phyloP scores from a whole-genome alignment of 2,329 filamentous ascomycete species.

The Aspergillus latus region DNA sequence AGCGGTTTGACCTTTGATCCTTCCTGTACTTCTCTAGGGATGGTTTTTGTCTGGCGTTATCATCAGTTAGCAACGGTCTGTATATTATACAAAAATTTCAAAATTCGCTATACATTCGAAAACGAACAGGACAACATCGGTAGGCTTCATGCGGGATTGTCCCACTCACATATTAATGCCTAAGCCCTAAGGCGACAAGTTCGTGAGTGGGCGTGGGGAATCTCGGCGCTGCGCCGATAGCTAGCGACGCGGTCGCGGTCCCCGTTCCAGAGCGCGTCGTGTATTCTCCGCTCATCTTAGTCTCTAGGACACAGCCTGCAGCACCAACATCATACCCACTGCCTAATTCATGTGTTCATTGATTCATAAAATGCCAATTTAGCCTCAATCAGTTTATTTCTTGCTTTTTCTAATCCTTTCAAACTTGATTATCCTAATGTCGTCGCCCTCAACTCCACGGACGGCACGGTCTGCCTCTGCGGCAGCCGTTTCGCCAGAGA shows the following conservation, averaged over 20 bases:
- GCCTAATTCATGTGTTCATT: not conserved
- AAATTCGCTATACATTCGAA: not conserved
- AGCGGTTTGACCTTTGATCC: not conserved
- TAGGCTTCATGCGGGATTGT: not conserved
- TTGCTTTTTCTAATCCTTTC: not conserved
- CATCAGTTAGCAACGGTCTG: slow-evolving; percentile 10
- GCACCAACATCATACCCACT: not conserved
- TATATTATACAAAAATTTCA: slow-evolving; percentile 15
- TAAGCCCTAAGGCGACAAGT: not conserved
- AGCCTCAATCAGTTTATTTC: not conserved
- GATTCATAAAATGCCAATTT: slow-evolving; percentile 7
- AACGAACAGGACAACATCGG: not conserved
- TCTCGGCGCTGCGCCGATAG: slow-evolving; percentile 13
- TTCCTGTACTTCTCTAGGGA: slow-evolving; percentile 18
- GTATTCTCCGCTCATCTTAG: slow-evolving; percentile 17
- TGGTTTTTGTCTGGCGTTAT: slow-evolving; percentile 21
- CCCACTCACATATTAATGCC: not conserved
- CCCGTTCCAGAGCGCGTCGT: slow-evolving; percentile 5
- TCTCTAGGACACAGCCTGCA: not conserved
- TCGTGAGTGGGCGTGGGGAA: not conserved
- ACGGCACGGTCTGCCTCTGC: slow-evolving; percentile 35
- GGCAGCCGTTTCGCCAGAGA: slow-evolving; percentile 29
- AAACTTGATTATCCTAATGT: slow-evolving; percentile 24
- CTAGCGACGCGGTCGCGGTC: slow-evolving; percentile 20
- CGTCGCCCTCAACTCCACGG: slow-evolving; percentile 34